phyloP scores from a whole-genome alignment of 176 grass and related monocot genomes.

The Poa annua region DNA sequence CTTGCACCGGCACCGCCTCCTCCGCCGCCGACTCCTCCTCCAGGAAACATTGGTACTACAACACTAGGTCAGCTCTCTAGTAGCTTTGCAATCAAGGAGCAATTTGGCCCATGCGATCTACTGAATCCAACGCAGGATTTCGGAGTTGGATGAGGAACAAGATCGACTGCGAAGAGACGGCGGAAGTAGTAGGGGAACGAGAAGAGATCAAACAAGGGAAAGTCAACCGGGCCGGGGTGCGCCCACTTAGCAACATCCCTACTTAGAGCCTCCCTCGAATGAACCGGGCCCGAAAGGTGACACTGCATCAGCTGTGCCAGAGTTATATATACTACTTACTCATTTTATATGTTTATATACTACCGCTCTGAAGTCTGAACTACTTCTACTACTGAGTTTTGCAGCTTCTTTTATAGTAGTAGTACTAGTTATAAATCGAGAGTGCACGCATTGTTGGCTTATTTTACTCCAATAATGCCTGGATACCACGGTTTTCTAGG shows the following conservation, averaged over 20 bases:
- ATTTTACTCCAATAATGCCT: conserved; percentile 45
- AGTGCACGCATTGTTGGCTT: conserved; percentile 2
- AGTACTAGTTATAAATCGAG: not conserved
- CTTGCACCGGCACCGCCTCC: conserved; percentile 14
- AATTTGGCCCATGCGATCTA: conserved; percentile 18
- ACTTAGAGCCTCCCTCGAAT: conserved; percentile 84
- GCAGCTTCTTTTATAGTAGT: not conserved
- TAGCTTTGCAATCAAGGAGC: not conserved
- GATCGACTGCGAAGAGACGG: not conserved
- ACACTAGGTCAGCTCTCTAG: not conserved
- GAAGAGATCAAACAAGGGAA: not conserved
- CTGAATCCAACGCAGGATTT: not conserved
- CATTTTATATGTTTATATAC: not conserved
- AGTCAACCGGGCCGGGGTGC: conserved; percentile 44
- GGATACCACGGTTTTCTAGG: conserved; percentile 33
- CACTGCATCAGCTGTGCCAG: conserved; percentile 1
- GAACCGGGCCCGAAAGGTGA: conserved; percentile 55
- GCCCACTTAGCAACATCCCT: conserved; percentile 66
- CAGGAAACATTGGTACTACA: conserved; percentile 42
- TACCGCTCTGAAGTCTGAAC: not conserved
- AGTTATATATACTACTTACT: not conserved
- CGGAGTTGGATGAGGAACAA: not conserved
- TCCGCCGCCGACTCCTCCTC: not conserved
- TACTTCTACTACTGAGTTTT: not conserved
- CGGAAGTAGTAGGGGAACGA: not conserved